Conservation (phyloP, 2,329 filamentous ascomycete genomes). For the Trichoderma hamatum region DNA sequence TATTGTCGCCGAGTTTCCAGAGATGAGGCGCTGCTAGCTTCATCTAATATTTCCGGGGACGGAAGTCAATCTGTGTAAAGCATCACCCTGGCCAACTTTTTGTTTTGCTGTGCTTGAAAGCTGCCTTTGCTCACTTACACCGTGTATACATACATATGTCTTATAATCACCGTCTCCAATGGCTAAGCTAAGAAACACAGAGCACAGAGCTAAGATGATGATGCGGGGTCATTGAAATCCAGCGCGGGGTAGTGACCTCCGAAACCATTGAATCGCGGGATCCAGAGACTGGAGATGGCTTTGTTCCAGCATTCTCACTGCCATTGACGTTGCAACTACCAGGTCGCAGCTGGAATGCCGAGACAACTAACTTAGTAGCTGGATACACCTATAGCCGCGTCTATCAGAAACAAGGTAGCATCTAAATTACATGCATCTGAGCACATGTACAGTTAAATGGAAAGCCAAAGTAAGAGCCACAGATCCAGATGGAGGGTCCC, state of each 20-base stretch:
- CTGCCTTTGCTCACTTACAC: background rate
- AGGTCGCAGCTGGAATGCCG: background rate
- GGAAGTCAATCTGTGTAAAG: background rate
- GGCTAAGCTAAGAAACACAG: background rate
- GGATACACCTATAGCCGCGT: background rate
- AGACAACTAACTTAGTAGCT: background rate
- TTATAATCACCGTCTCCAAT: background rate
- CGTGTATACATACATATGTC: background rate
- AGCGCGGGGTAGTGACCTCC: constrained; percentile 19
- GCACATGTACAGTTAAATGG: background rate
- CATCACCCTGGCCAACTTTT: background rate
- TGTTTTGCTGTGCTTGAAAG: background rate
- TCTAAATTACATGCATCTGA: background rate
- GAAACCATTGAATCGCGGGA: background rate
- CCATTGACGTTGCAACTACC: background rate
- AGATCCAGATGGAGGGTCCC: background rate
- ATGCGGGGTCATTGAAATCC: constrained; percentile 8
- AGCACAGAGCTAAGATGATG: background rate
- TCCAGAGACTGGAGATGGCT: background rate
- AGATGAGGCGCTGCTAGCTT: background rate
- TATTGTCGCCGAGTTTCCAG: background rate
- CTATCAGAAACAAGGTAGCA: background rate
- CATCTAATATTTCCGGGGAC: background rate
- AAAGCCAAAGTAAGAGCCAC: background rate
- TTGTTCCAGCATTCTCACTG: background rate